Base-by-base conservation (phyloP, 2,329 filamentous ascomycete species). In the Biscogniauxia sp. region DNA sequence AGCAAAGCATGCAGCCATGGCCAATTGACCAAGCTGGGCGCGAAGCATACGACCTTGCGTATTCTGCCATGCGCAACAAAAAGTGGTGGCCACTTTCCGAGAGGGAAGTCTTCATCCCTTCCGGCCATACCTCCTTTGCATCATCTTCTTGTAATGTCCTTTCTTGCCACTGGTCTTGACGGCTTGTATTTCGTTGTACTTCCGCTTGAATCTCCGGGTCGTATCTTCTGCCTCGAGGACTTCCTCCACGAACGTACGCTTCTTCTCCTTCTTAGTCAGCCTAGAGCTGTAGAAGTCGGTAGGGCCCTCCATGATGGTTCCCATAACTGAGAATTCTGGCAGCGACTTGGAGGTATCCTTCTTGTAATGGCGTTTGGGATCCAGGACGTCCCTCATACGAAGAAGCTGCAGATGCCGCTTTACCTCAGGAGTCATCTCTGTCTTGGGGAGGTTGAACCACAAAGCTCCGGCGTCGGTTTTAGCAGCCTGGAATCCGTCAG, bases 361-460 rank as follows among this genome's bases (percentile, higher is more conserved):
- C 75, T 94, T 96, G 81, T 96, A 96, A 71, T 64, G 63, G 61
- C 66, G 84, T 74, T 98, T 94, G 0, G 93, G 88, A 67, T 98
- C 94, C 20, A 98, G 82, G 20, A 97, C 88, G 59, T 88, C 89
- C 74, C 95, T 88, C 89, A 97, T 94, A 66, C 92, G 88, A 61
- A 99, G 80, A 11, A 98, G 81, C 76, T 97, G 93, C 55, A 97
- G 81, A 73, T 99, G 94, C 68, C 92, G 85, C 77, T 93, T 96
- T 63, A 97, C 81, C 71, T 96, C 88, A 8, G 92, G 86, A 0
- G 93, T 97, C 55, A 97, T 77, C 55, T 91, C 82, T 25, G 94
- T 97, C 70, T 88, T 88, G 5, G 93, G 93, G 57, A 99, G 82
- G 69, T 96, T 85, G 78, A 90, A 98, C 94, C 94, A 98, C 60